Conservation (phyloP, 352 stramenopile species). For the Salisapilia sapeloensis region DNA sequence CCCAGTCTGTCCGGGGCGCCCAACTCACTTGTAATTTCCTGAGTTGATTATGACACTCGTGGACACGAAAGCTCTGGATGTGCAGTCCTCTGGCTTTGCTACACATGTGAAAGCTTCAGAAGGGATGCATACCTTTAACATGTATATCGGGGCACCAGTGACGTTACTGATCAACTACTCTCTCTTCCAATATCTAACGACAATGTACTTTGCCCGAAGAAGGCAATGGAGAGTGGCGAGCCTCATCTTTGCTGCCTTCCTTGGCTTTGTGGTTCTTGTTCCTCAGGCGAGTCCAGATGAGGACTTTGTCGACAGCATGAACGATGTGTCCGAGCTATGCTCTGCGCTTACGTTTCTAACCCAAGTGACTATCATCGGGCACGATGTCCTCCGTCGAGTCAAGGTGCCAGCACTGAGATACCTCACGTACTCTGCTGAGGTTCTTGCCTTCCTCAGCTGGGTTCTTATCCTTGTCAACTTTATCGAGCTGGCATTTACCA, state of each 20-base stretch:
- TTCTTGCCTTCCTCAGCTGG: conserved; percentile 2
- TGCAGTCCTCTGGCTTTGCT: too few species aligned
- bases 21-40: too few species aligned
- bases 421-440: conserved; percentile 6
- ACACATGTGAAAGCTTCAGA: too few species aligned
- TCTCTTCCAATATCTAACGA: conserved; percentile 5
- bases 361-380: conserved; percentile 16
- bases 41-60: too few species aligned
- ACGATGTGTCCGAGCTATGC: conserved; percentile 6
- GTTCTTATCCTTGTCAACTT: conserved; percentile 2
- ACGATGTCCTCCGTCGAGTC: conserved; percentile 9
- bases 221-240: neutral
- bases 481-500: neutral
- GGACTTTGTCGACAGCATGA: conserved; percentile 3
- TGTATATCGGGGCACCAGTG: too few species aligned
- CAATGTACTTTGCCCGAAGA: conserved; percentile 2
- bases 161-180: conserved; percentile 7
- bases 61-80: too few species aligned
- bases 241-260: conserved; percentile 1
- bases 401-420: conserved; percentile 8
- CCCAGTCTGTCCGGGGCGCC: too few species aligned
- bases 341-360: conserved; percentile 7
- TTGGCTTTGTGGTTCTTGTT: conserved; percentile 5
- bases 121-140: too few species aligned
- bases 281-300: conserved; percentile 4